Conservation (phyloP, 352 stramenopile species). For the Phytophthora kernoviae region DNA sequence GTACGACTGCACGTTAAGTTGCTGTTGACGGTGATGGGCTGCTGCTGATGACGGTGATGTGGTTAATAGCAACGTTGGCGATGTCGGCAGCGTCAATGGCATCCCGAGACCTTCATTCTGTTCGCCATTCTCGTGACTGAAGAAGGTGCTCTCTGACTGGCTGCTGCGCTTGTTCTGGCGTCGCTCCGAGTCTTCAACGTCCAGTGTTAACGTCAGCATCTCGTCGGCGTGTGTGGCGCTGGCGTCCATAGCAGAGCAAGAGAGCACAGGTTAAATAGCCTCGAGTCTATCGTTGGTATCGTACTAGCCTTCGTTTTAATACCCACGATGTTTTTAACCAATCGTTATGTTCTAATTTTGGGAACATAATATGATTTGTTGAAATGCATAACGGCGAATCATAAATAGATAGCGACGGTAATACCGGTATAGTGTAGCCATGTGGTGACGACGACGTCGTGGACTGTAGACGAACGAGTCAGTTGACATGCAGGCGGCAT, state of each 20-base stretch:
- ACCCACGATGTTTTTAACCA: too few relatives aligned
- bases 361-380: too few relatives aligned
- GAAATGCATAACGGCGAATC: too few relatives aligned
- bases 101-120: constrained; percentile 24
- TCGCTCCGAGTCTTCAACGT: constrained; percentile 34
- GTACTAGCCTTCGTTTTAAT: too few relatives aligned
- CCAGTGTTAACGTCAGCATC: constrained; percentile 49
- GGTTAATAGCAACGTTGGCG: constrained; percentile 49
- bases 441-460: neutral
- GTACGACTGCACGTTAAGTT: constrained; percentile 44
- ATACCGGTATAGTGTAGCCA: neutral
- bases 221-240: constrained; percentile 30
- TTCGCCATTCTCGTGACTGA: constrained; percentile 20
- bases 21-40: constrained; percentile 19
- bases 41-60: constrained; percentile 32
- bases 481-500: constrained; percentile 14
- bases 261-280: too few relatives aligned
- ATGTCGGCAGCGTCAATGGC: constrained; percentile 48
- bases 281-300: too few relatives aligned
- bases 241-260: constrained; percentile 1
- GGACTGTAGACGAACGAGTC: neutral
- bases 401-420: too few relatives aligned
- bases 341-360: too few relatives aligned
- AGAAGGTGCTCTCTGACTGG: constrained; percentile 14
- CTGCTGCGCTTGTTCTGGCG: constrained; percentile 1